Base-by-base conservation (phyloP, 2,329 filamentous ascomycete species). In the Akanthomyces muscarius region DNA sequence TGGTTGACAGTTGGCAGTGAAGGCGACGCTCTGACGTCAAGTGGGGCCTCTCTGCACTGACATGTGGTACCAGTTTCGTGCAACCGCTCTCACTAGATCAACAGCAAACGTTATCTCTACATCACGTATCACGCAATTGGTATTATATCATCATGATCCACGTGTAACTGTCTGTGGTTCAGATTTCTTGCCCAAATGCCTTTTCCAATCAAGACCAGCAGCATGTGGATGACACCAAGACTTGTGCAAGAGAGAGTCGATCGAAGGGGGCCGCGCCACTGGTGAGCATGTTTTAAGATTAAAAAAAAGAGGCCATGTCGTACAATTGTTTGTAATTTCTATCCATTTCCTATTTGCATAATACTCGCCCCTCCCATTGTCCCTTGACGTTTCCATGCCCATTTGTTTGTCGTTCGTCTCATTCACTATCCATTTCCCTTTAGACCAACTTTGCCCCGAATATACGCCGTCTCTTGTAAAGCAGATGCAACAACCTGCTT, bases 301-400 rank as follows among this genome's bases (percentile, higher is more conserved):
- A 5, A 33, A 33, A 33, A 33, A 8, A 21, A 21, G 21, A 21
- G 21, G 21, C 21, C 7, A 10, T 50, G 48, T 47, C 28, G 41
- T 53, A 61, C 58, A 61, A 61, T 45, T 36, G 58, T 61, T 61
- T 52, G 25, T 45, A 53, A 53, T 45, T 61, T 61, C 21, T 61
- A 52, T 61, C 25, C 58, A 47, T 61, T 13, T 47, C 41, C 38
- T 59, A 59, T 61, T 53, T 53, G 28, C 58, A 53, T 10, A 60
- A 53, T 53, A n/a, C 57, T 61, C 48, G n/a, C 8, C 18, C 48
- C 14, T 45, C 16, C 18, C 14, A 1, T 38, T 25, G 33, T n/a
- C 21, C 38, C 36, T 23, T 4, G 11, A n/a, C 42, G 30, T 57
- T 23, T 41, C 36, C 36, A 52, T 44, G 38, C 14, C 23, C 25